These are phyloP conservation scores for Neofusicoccum cordaticola DNA, from an alignment of 2,329 filamentous ascomycete species.

Conservation along the genomic window DNA sequence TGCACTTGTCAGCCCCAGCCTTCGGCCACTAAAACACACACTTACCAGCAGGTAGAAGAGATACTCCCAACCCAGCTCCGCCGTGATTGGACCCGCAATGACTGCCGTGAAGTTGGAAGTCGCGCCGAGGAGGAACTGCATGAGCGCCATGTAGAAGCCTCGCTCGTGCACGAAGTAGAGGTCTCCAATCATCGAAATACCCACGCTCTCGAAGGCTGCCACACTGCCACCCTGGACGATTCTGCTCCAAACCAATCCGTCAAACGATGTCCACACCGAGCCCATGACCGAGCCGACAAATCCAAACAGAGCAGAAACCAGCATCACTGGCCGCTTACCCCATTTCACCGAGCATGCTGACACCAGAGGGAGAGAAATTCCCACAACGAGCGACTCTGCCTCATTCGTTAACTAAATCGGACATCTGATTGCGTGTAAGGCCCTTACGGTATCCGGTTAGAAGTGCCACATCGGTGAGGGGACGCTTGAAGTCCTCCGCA, in stretches of 20 bases:
- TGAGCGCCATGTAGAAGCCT: constrained; percentile 48
- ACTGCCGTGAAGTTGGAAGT: constrained; percentile 14
- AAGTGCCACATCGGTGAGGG: constrained; percentile 33
- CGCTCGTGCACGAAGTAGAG: constrained; percentile 51
- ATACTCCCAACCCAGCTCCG: constrained; percentile 48
- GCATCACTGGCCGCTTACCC: constrained; percentile 46
- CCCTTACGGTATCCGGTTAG: constrained; percentile 31
- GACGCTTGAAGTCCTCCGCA: constrained; percentile 28
- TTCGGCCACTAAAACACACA: not conserved
- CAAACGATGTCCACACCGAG: constrained; percentile 44
- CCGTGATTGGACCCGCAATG: constrained; percentile 3
- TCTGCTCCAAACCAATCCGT: constrained; percentile 45
- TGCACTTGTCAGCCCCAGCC: constrained; percentile 39
- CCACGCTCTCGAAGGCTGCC: constrained; percentile 37
- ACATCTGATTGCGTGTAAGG: not conserved
- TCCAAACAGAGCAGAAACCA: constrained; percentile 37
- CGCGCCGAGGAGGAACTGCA: constrained; percentile 33
- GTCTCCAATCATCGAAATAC: constrained; percentile 43
- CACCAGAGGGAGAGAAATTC: constrained; percentile 28
- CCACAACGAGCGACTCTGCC: constrained; percentile 34
- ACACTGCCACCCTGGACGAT: constrained; percentile 43
- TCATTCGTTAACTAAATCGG: not conserved
- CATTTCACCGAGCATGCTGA: constrained; percentile 44
- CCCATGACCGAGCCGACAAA: constrained; percentile 33
- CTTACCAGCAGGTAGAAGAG: constrained; percentile 46